Percentiles rank a stretch among this genome's conserved stretches.
These are phyloP conservation scores for Boletus huronensis DNA, from an alignment of 768 basidiomycete genomes.

Conservation along the genomic window DNA sequence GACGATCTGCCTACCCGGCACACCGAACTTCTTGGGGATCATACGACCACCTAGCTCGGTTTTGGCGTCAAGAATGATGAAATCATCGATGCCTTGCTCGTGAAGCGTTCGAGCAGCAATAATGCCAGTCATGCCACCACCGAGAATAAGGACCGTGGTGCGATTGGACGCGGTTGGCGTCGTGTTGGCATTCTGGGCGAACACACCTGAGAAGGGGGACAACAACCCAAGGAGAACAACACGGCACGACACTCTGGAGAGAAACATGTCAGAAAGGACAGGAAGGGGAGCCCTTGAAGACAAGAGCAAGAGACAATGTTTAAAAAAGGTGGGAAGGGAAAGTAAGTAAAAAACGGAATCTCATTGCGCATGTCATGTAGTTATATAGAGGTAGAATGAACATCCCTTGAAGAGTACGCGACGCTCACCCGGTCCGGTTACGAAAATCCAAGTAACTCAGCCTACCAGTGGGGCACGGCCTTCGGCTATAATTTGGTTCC, in stretches of 20 bases:
- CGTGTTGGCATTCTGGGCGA: constrained; percentile 14
- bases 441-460: too few species aligned
- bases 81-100: constrained; percentile 50
- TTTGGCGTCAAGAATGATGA: constrained; percentile 59
- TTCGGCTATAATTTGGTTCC: too few species aligned
- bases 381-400: neutral
- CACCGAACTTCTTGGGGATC: constrained; percentile 45
- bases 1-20: constrained; percentile 32
- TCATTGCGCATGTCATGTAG: neutral
- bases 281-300: neutral
- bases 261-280: constrained; percentile 12
- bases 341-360: too few species aligned
- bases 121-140: constrained; percentile 63
- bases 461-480: too few species aligned
- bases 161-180: constrained; percentile 8
- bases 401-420: too few species aligned
- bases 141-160: constrained; percentile 53
- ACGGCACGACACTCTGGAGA: neutral
- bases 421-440: too few species aligned
- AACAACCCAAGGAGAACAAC: constrained; percentile 6
- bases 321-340: neutral
- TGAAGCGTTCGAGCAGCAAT: constrained; percentile 62
- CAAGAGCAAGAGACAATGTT: neutral
- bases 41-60: constrained; percentile 59
- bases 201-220: neutral